Conservation (phyloP, 2,329 filamentous ascomycete species). For the Berkeleyomyces rouxiae region DNA sequence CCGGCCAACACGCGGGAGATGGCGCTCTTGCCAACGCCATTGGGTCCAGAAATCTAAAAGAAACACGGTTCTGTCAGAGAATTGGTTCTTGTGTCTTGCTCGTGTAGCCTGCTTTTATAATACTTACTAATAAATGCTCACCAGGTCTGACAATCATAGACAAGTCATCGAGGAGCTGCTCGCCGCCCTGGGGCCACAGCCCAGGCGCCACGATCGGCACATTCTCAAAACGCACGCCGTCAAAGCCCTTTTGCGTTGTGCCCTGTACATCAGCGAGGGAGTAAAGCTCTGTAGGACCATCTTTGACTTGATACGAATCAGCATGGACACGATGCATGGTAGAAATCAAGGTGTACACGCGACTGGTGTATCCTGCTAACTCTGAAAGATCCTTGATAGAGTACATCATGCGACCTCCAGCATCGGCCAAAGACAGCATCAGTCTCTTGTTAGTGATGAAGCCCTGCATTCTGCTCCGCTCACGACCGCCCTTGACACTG, state of each 20-base stretch:
- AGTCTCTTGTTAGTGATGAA: constrained; percentile 98
- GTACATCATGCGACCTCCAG: constrained; percentile 98
- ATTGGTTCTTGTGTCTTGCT: background rate
- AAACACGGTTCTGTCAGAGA: background rate
- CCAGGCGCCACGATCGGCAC: constrained; percentile 83
- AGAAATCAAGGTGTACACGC: constrained; percentile 89
- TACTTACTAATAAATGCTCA: constrained; percentile 61
- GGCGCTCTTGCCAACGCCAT: constrained; percentile 84
- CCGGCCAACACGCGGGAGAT: constrained; percentile 79
- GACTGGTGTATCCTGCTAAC: constrained; percentile 84
- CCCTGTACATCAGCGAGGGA: constrained; percentile 85
- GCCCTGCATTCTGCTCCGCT: constrained; percentile 84
- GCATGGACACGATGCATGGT: constrained; percentile 89
- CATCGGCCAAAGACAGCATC: constrained; percentile 93
- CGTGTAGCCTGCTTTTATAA: background rate
- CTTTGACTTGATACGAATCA: constrained; percentile 59
- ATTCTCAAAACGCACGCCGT: constrained; percentile 82
- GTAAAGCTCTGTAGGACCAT: constrained; percentile 60
- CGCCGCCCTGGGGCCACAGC: constrained; percentile 76
- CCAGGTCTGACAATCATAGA: constrained; percentile 80
- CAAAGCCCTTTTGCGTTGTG: constrained; percentile 85
- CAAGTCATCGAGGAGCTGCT: constrained; percentile 76
- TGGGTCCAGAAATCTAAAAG: constrained; percentile 68
- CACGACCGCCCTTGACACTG: constrained; percentile 39
- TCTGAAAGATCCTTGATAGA: constrained; percentile 96